Base-by-base conservation (phyloP, 2,329 filamentous ascomycete species). In the Scedosporium minutisporum region DNA sequence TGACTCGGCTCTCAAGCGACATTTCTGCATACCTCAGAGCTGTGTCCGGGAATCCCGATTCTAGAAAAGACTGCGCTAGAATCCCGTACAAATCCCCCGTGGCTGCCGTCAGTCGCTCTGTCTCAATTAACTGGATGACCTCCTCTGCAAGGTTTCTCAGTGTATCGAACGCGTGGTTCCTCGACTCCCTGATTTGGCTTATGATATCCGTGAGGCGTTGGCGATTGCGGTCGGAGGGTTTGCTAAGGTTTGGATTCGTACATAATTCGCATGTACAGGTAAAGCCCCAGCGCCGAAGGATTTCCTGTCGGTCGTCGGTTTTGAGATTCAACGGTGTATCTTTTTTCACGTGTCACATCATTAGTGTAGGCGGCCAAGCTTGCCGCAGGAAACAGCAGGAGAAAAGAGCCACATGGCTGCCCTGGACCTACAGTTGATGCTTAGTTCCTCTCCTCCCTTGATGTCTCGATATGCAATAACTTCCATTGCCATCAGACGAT, bases 241-340 rank as follows among this genome's bases (percentile, higher is more conserved):
- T n/a, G 67, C 69, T 2, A 65, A 65, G 46, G 66, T 66, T 0
- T 68, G 68, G 48, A 67, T 69, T 16, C 63, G 65, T 61, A 61
- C 71, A 73, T 10, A 72, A 66, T 21, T 62, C 65, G 58, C 71
- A 73, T 23, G 65, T 67, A 62, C 71, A 73, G 46, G 65, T 68
- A 48, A 73, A 73, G 5, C 70, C 70, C 69, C 69, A 73, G 4
- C 68, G 67, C 44, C 25, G 59, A 12, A 72, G 64, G 16, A 64
- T 62, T 5, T 42, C 48, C 42, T 68, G 69, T 38, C 71, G 65
- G 48, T 69, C 67, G 29, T 71, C 69, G 69, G 58, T 61, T 21
- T 18, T 18, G 61, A 58, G 14, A 42, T 62, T 61, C 18, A 64
- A 10, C 10, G 58, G 60, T 25, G 41, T 64, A 4, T 67, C 64